phyloP scores from a whole-genome alignment of 257 asterid genomes.

The Ajuga chamaepitys region DNA sequence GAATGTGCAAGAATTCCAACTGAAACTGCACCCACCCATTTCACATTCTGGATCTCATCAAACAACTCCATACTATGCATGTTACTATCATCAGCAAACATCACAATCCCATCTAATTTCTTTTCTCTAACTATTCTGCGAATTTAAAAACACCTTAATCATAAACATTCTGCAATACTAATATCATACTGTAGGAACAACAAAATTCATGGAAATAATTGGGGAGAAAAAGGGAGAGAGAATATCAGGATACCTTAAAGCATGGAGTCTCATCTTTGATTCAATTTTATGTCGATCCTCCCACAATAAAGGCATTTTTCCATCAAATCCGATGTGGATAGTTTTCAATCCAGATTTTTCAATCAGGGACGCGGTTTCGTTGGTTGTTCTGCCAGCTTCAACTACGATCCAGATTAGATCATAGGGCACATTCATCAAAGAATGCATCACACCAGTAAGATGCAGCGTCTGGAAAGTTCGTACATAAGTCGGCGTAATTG shows the following conservation, averaged over 20 bases:
- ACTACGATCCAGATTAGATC: constrained; percentile 90
- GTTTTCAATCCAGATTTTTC: constrained; percentile 59
- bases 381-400: constrained; percentile 76
- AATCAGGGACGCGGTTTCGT: constrained; percentile 71
- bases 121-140: constrained; percentile 67
- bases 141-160: constrained; percentile 6
- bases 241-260: constrained; percentile 50
- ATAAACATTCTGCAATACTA: constrained; percentile 9
- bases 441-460: constrained; percentile 92
- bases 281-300: constrained; percentile 82
- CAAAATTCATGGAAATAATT: not conserved
- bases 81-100: constrained; percentile 96
- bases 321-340: constrained; percentile 60
- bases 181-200: not conserved
- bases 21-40: constrained; percentile 83
- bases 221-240: too few relatives aligned
- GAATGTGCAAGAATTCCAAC: constrained; percentile 80
- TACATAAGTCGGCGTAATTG: constrained; percentile 82
- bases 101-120: constrained; percentile 74
- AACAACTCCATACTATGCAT: constrained; percentile 90
- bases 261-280: constrained; percentile 78
- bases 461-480: constrained; percentile 92
- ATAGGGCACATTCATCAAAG: constrained; percentile 79
- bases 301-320: constrained; percentile 78
- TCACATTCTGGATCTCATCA: constrained; percentile 90